phyloP scores from a whole-genome alignment of 2,329 filamentous ascomycete genomes.

The Aspergillus sojae region DNA sequence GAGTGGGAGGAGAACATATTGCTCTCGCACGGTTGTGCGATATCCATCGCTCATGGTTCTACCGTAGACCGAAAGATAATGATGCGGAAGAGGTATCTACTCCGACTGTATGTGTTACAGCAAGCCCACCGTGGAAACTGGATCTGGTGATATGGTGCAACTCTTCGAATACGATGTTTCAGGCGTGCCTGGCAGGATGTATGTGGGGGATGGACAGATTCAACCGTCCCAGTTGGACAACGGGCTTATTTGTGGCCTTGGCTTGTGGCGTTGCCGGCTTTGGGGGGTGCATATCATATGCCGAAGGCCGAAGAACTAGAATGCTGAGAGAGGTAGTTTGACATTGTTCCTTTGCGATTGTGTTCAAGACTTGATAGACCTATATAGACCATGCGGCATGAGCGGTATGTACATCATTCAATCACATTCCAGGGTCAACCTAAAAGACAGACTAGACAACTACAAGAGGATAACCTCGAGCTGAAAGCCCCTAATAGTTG shows the following conservation, averaged over 20 bases:
- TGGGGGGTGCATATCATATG: no score
- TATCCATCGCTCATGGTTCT: not conserved
- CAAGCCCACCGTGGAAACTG: slow-evolving; percentile 70
- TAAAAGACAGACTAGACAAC: no score
- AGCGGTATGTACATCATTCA: no score
- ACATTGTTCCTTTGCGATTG: no score
- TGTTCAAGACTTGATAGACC: no score
- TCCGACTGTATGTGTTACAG: not conserved
- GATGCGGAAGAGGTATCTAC: not conserved
- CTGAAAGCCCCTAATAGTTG: no score
- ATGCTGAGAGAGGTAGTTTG: no score
- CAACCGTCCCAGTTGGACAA: slow-evolving; percentile 76
- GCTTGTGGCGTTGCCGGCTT: slow-evolving; percentile 56
- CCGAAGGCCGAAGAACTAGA: no score
- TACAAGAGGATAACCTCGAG: no score
- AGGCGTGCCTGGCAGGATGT: slow-evolving; percentile 71
- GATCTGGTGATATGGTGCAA: slow-evolving; percentile 80
- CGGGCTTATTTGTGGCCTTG: slow-evolving; percentile 75
- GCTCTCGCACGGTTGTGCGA: not conserved
- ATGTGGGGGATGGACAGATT: slow-evolving; percentile 82
- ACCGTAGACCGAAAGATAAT: not conserved
- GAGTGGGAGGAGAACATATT: slow-evolving; percentile 50
- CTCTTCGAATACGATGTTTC: slow-evolving; percentile 76
- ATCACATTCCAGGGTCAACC: no score
- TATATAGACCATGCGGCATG: no score